Conservation (phyloP, 2,329 filamentous ascomycete species). For the Scorias spongiosa region DNA sequence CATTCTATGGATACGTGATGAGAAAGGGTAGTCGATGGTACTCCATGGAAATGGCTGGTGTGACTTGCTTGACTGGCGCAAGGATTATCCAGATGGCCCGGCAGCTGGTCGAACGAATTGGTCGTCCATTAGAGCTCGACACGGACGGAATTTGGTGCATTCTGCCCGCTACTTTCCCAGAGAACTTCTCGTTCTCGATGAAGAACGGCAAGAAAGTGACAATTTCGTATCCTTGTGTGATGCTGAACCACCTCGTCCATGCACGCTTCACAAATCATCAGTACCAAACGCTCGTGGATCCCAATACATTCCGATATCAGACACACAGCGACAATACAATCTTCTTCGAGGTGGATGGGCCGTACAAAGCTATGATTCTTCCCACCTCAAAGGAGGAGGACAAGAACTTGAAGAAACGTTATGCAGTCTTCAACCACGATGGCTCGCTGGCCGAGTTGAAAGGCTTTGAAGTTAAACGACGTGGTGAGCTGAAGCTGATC, state of each 20-base stretch:
- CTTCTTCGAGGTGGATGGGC: conserved; percentile 97
- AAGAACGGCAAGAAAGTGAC: conserved; percentile 91
- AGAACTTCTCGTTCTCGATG: conserved; percentile 87
- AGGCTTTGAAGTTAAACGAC: conserved; percentile 91
- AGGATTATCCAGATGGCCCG: conserved; percentile 94
- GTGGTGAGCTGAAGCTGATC: conserved; percentile 96
- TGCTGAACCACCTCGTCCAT: conserved; percentile 96
- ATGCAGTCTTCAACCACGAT: conserved; percentile 97
- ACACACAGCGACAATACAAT: conserved; percentile 98
- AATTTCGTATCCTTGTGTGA: conserved; percentile 97
- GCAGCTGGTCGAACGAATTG: conserved; percentile 82
- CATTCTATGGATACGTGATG: conserved; percentile 99
- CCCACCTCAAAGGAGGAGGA: conserved; percentile 98
- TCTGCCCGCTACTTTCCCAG: conserved; percentile 85
- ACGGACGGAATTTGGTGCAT: conserved; percentile 99
- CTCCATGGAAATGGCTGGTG: conserved; percentile 97
- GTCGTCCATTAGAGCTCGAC: conserved; percentile 82
- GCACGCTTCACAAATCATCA: conserved; percentile 92
- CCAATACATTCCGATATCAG: conserved; percentile 71
- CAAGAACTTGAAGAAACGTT: conserved; percentile 98
- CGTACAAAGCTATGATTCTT: conserved; percentile 92
- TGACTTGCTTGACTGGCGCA: conserved; percentile 91
- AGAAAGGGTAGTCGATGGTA: conserved; percentile 98
- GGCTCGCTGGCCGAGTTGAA: conserved; percentile 90
- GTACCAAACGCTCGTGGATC: conserved; percentile 78